Percentiles rank a stretch among this genome's conserved stretches.
Evolutionary conservation across 2,329 filamentous ascomycete genomes (phyloP).

Genomic region (Penicillium sp.): DNA sequence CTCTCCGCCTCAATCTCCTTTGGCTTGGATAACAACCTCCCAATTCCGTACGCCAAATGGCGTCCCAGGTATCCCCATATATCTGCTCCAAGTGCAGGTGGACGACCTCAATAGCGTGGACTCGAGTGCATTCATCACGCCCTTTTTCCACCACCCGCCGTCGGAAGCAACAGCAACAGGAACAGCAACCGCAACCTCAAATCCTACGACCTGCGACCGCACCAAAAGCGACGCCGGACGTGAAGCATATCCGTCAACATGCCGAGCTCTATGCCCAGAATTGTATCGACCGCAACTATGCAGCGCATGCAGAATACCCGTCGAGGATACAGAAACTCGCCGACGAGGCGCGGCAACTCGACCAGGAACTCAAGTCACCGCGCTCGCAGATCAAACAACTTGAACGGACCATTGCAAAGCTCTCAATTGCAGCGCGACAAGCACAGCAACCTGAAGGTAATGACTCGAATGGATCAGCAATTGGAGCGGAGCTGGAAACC

Average conservation of each 20-base stretch:
- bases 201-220: conserved; percentile 59
- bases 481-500: conserved; percentile 19
- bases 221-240: conserved; percentile 72
- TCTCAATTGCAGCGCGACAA: conserved; percentile 24
- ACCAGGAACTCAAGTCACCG: conserved; percentile 36
- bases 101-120: conserved; percentile 8
- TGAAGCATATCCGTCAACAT: conserved; percentile 86
- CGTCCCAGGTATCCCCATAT: conserved; percentile 24
- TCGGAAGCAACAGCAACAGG: not conserved
- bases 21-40: conserved; percentile 1
- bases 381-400: conserved; percentile 41
- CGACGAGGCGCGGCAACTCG: conserved; percentile 34
- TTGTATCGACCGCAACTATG: conserved; percentile 80
- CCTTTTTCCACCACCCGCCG: conserved; percentile 17
- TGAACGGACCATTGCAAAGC: conserved; percentile 37
- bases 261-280: conserved; percentile 74
- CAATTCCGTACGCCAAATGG: conserved; percentile 16
- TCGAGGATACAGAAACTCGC: conserved; percentile 46
- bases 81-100: conserved; percentile 32
- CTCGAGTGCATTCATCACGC: conserved; percentile 14
- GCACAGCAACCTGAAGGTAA: conserved; percentile 3
- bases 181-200: conserved; percentile 13
- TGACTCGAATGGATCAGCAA: not conserved
- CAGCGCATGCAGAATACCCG: conserved; percentile 46
- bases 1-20: conserved; percentile 9